These are phyloP conservation scores for Periglandula ipomoeae DNA, from an alignment of 2,329 filamentous ascomycete genomes.

Conservation along the genomic window DNA sequence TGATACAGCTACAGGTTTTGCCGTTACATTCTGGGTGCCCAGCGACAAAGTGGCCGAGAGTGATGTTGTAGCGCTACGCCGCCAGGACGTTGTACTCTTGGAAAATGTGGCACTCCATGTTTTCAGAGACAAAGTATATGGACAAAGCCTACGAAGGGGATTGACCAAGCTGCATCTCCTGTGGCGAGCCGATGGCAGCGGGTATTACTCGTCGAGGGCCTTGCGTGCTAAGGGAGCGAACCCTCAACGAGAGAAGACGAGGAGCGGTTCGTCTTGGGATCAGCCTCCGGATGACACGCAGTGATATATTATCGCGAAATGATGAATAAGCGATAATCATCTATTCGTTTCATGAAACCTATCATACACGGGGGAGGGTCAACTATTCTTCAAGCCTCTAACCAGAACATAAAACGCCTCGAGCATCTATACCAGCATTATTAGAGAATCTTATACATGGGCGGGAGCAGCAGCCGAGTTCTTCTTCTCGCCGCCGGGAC, in stretches of 20 bases:
- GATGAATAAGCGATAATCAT: not conserved
- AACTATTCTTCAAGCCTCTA: not conserved
- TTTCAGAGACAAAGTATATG: conserved; percentile 72
- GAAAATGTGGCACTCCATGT: conserved; percentile 70
- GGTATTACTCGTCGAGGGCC: conserved; percentile 46
- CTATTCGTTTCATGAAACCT: too few relatives aligned
- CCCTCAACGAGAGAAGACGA: conserved; percentile 49
- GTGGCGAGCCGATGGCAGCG: conserved; percentile 40
- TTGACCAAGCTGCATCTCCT: conserved; percentile 63
- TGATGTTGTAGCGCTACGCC: conserved; percentile 39
- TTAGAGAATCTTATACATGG: not conserved
- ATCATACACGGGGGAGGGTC: too few relatives aligned
- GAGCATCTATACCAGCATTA: not conserved
- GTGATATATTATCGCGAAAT: conserved; percentile 10
- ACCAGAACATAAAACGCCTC: not conserved
- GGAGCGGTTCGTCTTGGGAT: conserved; percentile 22
- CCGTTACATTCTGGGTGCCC: conserved; percentile 74
- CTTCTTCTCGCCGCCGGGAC: conserved; percentile 18
- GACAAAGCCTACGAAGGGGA: conserved; percentile 66
- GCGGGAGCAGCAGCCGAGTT: conserved; percentile 16
- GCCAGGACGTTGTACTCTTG: conserved; percentile 70
- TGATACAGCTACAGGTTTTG: conserved; percentile 73
- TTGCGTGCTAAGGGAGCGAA: conserved; percentile 25
- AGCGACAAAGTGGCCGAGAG: conserved; percentile 22
- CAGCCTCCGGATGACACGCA: conserved; percentile 32